Conservation (phyloP, 805 yeast species). For the Candida ascalaphidarum region DNA sequence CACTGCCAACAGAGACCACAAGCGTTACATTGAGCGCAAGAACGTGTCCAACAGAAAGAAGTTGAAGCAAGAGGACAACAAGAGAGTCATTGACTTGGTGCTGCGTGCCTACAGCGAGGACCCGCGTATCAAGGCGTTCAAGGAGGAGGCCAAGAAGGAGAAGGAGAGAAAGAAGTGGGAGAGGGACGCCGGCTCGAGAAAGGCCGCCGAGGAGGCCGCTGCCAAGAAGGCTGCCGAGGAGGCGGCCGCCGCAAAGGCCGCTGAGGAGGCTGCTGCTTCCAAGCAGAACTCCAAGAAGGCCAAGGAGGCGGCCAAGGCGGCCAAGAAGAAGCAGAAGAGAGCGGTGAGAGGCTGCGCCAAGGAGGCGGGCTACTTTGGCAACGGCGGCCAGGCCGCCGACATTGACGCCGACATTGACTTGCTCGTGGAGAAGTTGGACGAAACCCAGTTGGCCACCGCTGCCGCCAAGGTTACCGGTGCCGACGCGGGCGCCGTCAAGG, state of each 20-base stretch:
- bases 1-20: slow-evolving; percentile 97
- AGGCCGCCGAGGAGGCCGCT: slow-evolving; percentile 90
- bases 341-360: slow-evolving; percentile 72
- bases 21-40: slow-evolving; percentile 96
- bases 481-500: slow-evolving; percentile 49
- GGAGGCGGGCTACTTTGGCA: slow-evolving; percentile 81
- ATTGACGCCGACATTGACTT: slow-evolving; percentile 76
- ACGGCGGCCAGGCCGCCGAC: slow-evolving; percentile 53
- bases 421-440: slow-evolving; percentile 74
- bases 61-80: slow-evolving; percentile 95
- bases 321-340: slow-evolving; percentile 97
- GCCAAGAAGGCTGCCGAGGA: slow-evolving; percentile 85
- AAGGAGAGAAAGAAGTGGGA: slow-evolving; percentile 97
- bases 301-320: slow-evolving; percentile 94
- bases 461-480: slow-evolving; percentile 57
- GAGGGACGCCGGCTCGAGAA: slow-evolving; percentile 93
- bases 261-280: slow-evolving; percentile 54
- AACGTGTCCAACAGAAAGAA: slow-evolving; percentile 94
- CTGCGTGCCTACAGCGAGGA: slow-evolving; percentile 86
- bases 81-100: slow-evolving; percentile 76
- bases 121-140: slow-evolving; percentile 90
- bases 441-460: slow-evolving; percentile 64
- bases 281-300: slow-evolving; percentile 65
- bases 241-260: slow-evolving; percentile 67
- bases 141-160: slow-evolving; percentile 89